Evolutionary conservation across 305 asterid genomes (phyloP), one percentile per base, ranked within the genome.

Genomic region (Plantago coronopus): DNA sequence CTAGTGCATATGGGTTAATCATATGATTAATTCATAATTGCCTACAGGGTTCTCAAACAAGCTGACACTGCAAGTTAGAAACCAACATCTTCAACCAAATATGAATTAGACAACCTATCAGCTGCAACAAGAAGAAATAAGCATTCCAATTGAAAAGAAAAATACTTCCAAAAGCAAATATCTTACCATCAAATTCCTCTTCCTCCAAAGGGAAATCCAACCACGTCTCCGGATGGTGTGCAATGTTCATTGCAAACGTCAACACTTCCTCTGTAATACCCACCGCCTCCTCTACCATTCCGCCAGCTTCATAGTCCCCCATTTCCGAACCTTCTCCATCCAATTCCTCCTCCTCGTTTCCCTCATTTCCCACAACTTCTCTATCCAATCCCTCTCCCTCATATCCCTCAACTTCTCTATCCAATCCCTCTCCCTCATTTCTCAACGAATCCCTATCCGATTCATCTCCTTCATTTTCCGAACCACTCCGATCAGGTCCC

Each of bases 181-280:
- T 31, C 62, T 65, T 60, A 89, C 97, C 97, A 63, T 87, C 87
- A 63, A 79, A 81, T 53, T 88, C 96, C 29, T 85, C 97, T 63
- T 87, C 97, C 64, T 93, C 99, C 18, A 82, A 72, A 0, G 99
- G 97, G 67, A 89, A 93, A 82, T 93, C 96, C 84, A 93, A 72
- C 99, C 99, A 93, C 45, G 99, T 93, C 82, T 93, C 97, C 0
- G 99, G 97, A 76, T 93, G 99, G 82, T 87, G 99, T 21, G 96
- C 97, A 46, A 90, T 89, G 67, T 93, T 85, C 74, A 64, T 83
- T 13, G 95, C 94, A 27, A 93, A 93, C 42, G 87, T 81, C 87
- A 89, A 64, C 2, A 72, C 90, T 74, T 93, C 99, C 61, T 85
- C 96, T 2, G 95, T 93, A 62, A 89, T 76, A 62, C 99, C 99